Evolutionary conservation across 2,329 filamentous ascomycete genomes (phyloP), one percentile per base, ranked within the genome.

Genomic region (Fusarium albosuccineum): DNA sequence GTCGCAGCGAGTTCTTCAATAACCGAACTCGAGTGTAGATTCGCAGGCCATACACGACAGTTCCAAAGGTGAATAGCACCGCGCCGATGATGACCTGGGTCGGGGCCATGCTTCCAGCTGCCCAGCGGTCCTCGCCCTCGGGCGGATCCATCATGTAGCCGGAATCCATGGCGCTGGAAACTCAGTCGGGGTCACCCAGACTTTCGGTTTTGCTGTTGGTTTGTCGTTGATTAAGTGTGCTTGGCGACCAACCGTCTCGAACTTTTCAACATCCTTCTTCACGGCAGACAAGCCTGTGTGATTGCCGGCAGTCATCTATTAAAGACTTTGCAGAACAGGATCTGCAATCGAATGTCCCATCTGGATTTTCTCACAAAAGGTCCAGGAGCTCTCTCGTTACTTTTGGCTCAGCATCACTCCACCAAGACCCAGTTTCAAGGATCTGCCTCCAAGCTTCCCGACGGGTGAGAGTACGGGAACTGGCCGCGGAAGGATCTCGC

Each of bases 81-180:
- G 67, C 68, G 2, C 68, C 68, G 4, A 70, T 9, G 6, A 49
- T 49, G 3, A 64, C 57, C 16, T 71, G 69, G 2, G 57, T 39
- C 14, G 61, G 49, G 6, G 54, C 64, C 39, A 60, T 56, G 3
- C 34, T 64, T 7, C 57, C 61, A 0, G 66, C 67, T n/a, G 61
- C 59, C 66, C 67, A 72, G 3, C 69, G 63, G 11, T 57, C 61
- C 42, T 71, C 56, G 26, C 53, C 52, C 4, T 39, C 16, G 4
- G 69, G 69, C 34, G 69, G 61, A 6, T 50, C 58, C 69, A 71
- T 70, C 66, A 71, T 71, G n/a, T 55, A 68, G 22, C n/a, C 55
- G 2, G 57, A 48, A 11, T 40, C 17, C 69, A 71, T 71, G 46
- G 26, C 45, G 33, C 5, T 9, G 29, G 26, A n/a, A 16, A 6